These are phyloP conservation scores for Aspergillus versicolor DNA, from an alignment of 2,329 filamentous ascomycete genomes.

Conservation along the genomic window DNA sequence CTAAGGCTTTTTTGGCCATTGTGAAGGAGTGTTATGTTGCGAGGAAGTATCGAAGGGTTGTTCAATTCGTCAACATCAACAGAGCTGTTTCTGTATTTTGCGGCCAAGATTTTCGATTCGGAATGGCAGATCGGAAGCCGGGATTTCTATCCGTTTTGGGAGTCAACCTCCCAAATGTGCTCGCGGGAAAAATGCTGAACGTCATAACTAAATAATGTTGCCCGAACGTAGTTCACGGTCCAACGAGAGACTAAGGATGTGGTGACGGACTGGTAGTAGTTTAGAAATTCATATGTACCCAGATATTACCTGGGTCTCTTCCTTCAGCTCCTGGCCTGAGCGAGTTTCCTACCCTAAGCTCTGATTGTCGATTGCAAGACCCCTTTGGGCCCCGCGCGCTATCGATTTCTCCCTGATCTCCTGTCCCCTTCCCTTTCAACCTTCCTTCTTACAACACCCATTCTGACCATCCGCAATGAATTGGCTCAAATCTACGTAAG, in stretches of 20 bases:
- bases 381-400: conserved; percentile 32
- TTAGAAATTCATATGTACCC: not conserved
- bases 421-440: conserved; percentile 13
- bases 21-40: conserved; percentile 10
- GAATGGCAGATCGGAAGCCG: conserved; percentile 14
- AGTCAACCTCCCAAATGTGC: not conserved
- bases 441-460: conserved; percentile 2
- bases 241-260: not conserved
- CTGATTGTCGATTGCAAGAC: not conserved
- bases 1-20: conserved; percentile 54
- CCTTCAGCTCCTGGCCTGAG: not conserved
- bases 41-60: not conserved
- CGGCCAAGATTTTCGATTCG: conserved; percentile 19
- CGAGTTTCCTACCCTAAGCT: not conserved
- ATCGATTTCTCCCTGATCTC: conserved; percentile 31
- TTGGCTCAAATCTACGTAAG: conserved; percentile 91
- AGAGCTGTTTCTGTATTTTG: conserved; percentile 7
- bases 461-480: conserved; percentile 68
- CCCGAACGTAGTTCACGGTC: not conserved
- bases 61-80: not conserved
- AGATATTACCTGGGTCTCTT: not conserved
- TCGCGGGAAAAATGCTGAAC: conserved; percentile 17
- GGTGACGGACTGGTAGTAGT: not conserved
- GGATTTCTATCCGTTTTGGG: conserved; percentile 19
- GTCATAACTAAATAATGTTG: conserved; percentile 16